Evolutionary conservation across 1,284 basidiomycete species (phyloP), one percentile per base, ranked within the genome.

Genomic region (Cryptococcus hybrid): DNA sequence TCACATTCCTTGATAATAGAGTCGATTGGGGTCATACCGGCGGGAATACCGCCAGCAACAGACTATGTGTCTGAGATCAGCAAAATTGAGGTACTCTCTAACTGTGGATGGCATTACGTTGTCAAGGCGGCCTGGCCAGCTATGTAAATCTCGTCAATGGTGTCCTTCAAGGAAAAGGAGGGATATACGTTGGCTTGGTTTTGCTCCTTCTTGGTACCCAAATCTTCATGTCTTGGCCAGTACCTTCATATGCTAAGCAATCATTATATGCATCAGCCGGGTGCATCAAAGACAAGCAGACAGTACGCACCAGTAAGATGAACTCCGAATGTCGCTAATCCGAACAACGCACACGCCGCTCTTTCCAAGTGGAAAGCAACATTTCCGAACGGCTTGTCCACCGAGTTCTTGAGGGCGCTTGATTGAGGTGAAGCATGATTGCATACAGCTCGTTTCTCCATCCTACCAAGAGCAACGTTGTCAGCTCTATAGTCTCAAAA

Each of bases 351-450:
- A 58, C 69, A 71, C 0, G 91, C 92, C 1, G 90, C 83, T 52
- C 95, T 85, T 76, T 99, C 95, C 81, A 98, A 84, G 69, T 86
- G 84, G 73, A 97, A 96, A 4, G 84, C 88, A 56, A 84, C 86
- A 71, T 92, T 92, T 52, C 65, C 50, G 44, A 65, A 65, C 5
- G 65, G 51, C 9, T 51, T 30, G 7, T 42, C 2, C 8, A 38
- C 52, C 5, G 65, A 59, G 37, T 69, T 65, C 12, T 43, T 45
- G 67, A 90, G 86, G 1, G 57, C 68, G 13, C 61, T 57, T 5
- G 66, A 72, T 24, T 56, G 48, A 5, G 88, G 86, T 54, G 88
- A 83, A 6, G 80, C 83, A 75, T 92, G 51, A 95, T 82, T 34
- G 89, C 83, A 74, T 94, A 96, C 70, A 85, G 75, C 80, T 97